Base-by-base conservation (phyloP, 2,329 filamentous ascomycete genomes). In the Cercospora zeina region DNA sequence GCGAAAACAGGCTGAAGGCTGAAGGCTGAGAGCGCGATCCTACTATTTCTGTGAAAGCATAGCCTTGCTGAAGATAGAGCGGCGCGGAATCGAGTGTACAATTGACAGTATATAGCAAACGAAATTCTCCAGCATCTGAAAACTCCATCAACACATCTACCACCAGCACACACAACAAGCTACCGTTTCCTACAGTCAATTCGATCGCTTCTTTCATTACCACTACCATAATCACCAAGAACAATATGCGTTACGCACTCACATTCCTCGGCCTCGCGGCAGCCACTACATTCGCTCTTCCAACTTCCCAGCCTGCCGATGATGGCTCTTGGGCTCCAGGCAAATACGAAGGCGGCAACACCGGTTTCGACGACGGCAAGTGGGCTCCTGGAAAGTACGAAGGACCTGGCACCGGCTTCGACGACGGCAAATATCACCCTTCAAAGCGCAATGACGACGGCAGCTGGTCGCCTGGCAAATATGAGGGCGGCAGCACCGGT, bases 341-440 rank as follows among this genome's bases (percentile, higher is more conserved):
- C 49, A 34, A 53, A 34, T 53, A 53, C 8, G 49, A 53, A 21
- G 49, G 49, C 49, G 49, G 49, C 30, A 53, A 34, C 30, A 53
- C 49, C 31, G 49, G 49, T 27, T n/a, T 53, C 30, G 30, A 53
- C n/a, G 49, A 53, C 49, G 49, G 49, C 49, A 53, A 53, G 31
- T 53, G 49, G 49, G 19, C 27, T 8, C 30, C 49, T 19, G 49
- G 31, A 11, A 49, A 49, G 21, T 49, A 49, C 42, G 21, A 49
- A 27, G 21, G 42, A 27, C 21, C 42, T 49, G 42, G 42, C 42
- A 49, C 42, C 21, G 42, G 42, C 5, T 49, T 49, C 13, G 42
- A 49, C 42, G 42, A 49, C 14, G 42, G 42, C 42, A 49, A 49
- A 30, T 49, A 49, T 7, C 42, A 49, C 42, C 21, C 21, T 27